Evolutionary conservation across 345 rosid species (phyloP), one percentile per base, ranked within the genome.

Genomic region (Citrus trifoliata): DNA sequence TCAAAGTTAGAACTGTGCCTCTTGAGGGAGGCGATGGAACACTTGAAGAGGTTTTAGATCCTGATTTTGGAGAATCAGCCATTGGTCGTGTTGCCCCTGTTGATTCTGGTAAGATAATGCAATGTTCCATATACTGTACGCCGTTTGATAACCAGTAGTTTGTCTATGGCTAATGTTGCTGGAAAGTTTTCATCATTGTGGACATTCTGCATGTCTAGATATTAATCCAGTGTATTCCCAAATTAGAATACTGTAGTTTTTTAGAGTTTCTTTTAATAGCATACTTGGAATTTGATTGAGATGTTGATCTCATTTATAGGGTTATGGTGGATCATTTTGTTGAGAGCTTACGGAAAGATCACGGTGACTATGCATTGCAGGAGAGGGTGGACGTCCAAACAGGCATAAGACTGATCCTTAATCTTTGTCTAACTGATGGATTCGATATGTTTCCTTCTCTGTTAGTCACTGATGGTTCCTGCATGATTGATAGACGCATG

Each of bases 11-110:
- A 80, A 84, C 82, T 60, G 88, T 76, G 32, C 93, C 98, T 76
- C 86, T 86, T 62, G 97, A 91, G 37, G 94, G 94, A 75, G 82
- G 64, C 55, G 82, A 84, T 71, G 93, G 90, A 73, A 89, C 88
- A 59, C 83, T 82, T 78, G 98, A 93, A 82, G 98, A 95, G 79
- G 91, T 85, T 83, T 82, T 95, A 77, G 97, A 95, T 85, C 93
- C 98, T 80, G 98, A 93, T 85, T 95, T 95, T 81, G 98, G 98
- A 63, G 99, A 90, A 92, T 86, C 97, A 14, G 98, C 99, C 78
- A 95, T 95, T 81, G 98, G 98, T 38, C 99, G 99, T 76, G 98
- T 93, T 67, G 94, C 97, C 30, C 99, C 98, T 78, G 99, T 95
- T 76, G 99, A 95, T 84, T 95, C 99, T 65, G 99, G 99, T 95